phyloP scores from a whole-genome alignment of 2,329 filamentous ascomycete genomes.

The Lachnellula hyalina region DNA sequence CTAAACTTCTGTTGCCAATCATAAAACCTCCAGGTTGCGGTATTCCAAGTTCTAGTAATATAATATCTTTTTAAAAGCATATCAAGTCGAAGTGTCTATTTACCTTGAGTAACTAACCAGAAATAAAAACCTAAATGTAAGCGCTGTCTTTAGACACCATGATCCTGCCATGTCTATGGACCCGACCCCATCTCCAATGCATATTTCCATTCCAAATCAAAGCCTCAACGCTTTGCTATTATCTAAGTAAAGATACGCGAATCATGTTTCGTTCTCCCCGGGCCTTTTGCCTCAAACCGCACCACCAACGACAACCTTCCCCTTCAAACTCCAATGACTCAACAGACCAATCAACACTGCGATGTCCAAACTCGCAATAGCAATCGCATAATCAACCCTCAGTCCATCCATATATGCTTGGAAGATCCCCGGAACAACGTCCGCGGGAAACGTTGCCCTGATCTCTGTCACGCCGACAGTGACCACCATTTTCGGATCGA shows the following conservation, averaged over 20 bases:
- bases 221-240: not conserved
- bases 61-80: too few species aligned
- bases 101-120: too few species aligned
- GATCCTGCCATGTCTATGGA: too few species aligned
- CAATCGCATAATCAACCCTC: slow-evolving; percentile 57
- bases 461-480: slow-evolving; percentile 51
- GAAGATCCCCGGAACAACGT: slow-evolving; percentile 50
- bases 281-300: slow-evolving; percentile 15
- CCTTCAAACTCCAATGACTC: slow-evolving; percentile 35
- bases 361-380: slow-evolving; percentile 43
- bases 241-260: not conserved
- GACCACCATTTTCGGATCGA: slow-evolving; percentile 36
- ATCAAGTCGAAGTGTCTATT: too few species aligned
- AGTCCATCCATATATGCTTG: slow-evolving; percentile 58
- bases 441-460: slow-evolving; percentile 41
- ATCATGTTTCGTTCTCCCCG: not conserved
- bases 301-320: slow-evolving; percentile 21
- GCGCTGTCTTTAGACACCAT: too few species aligned
- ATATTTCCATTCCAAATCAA: not conserved
- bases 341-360: slow-evolving; percentile 33
- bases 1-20: too few species aligned
- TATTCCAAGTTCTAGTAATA: too few species aligned
- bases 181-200: too few species aligned
- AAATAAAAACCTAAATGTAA: too few species aligned
- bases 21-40: too few species aligned